A percentile compares a stretch with the other conserved stretches of the same genome.
These are phyloP conservation scores for Stemphylium beticola DNA, from an alignment of 2,329 filamentous ascomycete species.

Conservation along the genomic window DNA sequence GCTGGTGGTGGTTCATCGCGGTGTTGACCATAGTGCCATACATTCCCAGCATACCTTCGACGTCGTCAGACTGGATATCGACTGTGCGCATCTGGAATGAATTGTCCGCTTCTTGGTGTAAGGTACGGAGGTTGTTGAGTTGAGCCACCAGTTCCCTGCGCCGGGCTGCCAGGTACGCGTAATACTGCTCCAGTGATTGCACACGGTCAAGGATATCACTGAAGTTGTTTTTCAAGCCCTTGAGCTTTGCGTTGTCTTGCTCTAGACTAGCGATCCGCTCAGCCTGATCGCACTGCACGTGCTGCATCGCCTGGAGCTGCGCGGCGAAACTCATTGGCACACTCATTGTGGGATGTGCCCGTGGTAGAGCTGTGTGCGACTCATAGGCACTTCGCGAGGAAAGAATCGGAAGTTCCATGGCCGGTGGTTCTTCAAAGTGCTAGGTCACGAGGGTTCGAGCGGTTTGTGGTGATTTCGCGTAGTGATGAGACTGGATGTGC, in stretches of 20 bases:
- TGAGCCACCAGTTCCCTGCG: conserved; percentile 25
- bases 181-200: conserved; percentile 17
- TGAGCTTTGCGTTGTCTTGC: conserved; percentile 19
- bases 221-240: neutral
- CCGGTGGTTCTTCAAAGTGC: neutral
- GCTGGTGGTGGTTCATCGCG: conserved; percentile 24
- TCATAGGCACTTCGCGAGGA: no score
- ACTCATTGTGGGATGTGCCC: neutral
- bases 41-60: conserved; percentile 26
- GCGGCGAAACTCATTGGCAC: conserved; percentile 25
- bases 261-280: conserved; percentile 15
- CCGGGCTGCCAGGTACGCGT: conserved; percentile 9
- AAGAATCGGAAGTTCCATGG: neutral
- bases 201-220: conserved; percentile 6
- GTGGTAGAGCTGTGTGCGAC: neutral
- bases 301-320: conserved; percentile 20
- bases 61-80: conserved; percentile 25
- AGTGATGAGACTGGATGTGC: neutral
- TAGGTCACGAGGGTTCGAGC: no score
- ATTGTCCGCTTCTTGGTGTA: conserved; percentile 28
- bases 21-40: conserved; percentile 18
- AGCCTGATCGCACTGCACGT: conserved; percentile 14
- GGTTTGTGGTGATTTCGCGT: no score
- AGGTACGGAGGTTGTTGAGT: conserved; percentile 24
- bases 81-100: conserved; percentile 20